Evolutionary conservation across 164 flowering plant genomes (phyloP), one percentile per base, ranked within the genome.

Genomic region (Macadamia tetraphylla): DNA sequence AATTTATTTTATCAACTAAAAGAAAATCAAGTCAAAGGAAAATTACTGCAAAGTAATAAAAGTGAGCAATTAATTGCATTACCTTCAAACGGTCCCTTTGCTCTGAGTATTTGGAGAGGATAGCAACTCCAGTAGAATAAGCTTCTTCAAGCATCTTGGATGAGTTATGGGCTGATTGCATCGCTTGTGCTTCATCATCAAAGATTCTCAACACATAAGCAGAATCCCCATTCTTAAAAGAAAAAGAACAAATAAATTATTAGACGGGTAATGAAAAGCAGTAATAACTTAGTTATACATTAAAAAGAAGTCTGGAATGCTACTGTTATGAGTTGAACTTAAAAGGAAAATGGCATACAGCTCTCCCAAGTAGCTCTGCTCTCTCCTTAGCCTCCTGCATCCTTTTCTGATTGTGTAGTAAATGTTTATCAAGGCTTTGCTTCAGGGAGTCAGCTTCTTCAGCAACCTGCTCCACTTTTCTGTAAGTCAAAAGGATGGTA

Each of bases 71-170:
- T 40, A 23, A 23, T 23, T 23, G 14, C 10, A 44, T 72, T 81
- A 94, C 99, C 94, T 95, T 95, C 73, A 95, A 73, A 42, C 76
- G 88, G 35, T 95, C 98, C 78, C 97, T 80, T 78, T 92, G 98
- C 70, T 87, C 96, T 40, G 96, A 74, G 76, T 89, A 91, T 75
- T 85, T 87, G 61, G 88, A 75, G 40, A 95, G 93, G 57, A 95
- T 85, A n/a, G 92, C 94, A 52, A 88, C 85, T 48, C 97, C 99
- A 62, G 91, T 87, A 61, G 86, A 71, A 79, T 79, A 83, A 58
- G 92, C 84, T 49, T 95, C 98, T 73, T 87, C 94, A 18, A 92
- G 70, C 88, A 88, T 76, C 70, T 78, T 77, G 2, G 92, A 81
- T 18, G 99, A 95, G 70, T 82, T 89, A 29, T 79, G 89, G 18